Base-by-base conservation (phyloP, 768 basidiomycete genomes). In the Leccinellum rugosiceps region DNA sequence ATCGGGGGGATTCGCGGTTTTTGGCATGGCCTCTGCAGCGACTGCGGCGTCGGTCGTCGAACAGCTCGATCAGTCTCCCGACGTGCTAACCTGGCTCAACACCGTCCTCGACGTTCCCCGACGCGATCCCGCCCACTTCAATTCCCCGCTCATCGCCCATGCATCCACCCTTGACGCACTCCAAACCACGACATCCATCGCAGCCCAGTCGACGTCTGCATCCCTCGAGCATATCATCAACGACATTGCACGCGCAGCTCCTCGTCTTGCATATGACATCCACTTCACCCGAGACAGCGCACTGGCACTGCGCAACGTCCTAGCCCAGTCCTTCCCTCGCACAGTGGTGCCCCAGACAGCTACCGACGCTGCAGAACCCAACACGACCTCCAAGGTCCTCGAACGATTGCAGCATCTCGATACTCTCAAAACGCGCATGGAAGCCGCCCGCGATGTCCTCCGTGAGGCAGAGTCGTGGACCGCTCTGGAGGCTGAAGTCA, bases 401-500 rank as follows among this genome's bases (percentile, higher is more conserved):
- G 86, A 92, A 54, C 82, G 83, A 32, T 75, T 99, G n/a, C 84
- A 85, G 53, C 78, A 86, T 45, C 79, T 98, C 41, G 94, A 98
- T 71, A 84, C 82, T 10, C 81, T 94, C 28, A 97, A 94, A 68
- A 77, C 76, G 23, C 80, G 88, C 21, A 94, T 99, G 92, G 93
- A 94, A 69, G 85, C 86, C 0, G 83, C 93, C 1, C 79, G 94
- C 32, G 93, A 93, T 60, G 94, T 98, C 17, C 75, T 98, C 34
- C 84, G 88, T 25, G 96, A 98, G 69, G 95, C 97, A 13, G 95
- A 98, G 77, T 92, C 88, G 62, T 99, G 97, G 97, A 91, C 88
- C 56, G 92, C 92, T 2, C 80, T 99, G 47, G 97, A 98, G 70
- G 81, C 89, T 34, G 97, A 99, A 74, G 89, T 97, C 48, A 91